Evolutionary conservation across 495 filamentous ascomycete species (phyloP).

Genomic region (Friedmanniomyces endolithicus): DNA sequence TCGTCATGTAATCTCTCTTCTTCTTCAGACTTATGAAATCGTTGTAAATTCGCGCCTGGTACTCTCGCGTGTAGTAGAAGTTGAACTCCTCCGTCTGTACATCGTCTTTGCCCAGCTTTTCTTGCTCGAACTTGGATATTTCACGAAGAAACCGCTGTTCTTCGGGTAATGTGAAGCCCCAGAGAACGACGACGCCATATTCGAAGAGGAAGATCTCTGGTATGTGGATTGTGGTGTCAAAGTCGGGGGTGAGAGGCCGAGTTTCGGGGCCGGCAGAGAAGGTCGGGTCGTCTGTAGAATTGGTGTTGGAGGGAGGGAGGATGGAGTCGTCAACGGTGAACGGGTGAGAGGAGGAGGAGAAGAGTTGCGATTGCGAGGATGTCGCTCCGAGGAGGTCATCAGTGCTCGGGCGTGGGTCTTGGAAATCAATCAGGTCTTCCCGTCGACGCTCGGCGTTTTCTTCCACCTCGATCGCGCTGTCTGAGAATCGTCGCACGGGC

Average conservation of each 20-base stretch:
- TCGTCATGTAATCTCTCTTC: slow-evolving; percentile 93
- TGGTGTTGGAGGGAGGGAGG: not conserved
- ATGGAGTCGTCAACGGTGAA: not conserved
- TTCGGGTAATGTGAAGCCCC: slow-evolving; percentile 82
- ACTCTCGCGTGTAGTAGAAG: slow-evolving; percentile 95
- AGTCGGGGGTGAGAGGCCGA: slow-evolving; percentile 31
- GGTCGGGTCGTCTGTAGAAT: not conserved
- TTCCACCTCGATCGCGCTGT: slow-evolving; percentile 32
- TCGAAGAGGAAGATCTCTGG: slow-evolving; percentile 93
- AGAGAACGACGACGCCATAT: slow-evolving; percentile 99
- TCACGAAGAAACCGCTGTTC: slow-evolving; percentile 85
- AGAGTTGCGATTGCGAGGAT: not conserved
- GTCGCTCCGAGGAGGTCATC: not conserved
- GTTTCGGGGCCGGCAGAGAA: not conserved
- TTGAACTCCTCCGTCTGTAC: slow-evolving; percentile 96
- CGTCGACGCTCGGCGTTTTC: slow-evolving; percentile 26
- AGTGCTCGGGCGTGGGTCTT: not conserved
- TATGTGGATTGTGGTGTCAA: slow-evolving; percentile 71
- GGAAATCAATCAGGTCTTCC: slow-evolving; percentile 35
- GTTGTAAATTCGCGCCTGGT: slow-evolving; percentile 97
- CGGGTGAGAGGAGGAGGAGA: not conserved
- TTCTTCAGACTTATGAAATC: slow-evolving; percentile 92
- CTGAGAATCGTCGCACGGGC: slow-evolving; percentile 29
- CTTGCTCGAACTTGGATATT: slow-evolving; percentile 85
- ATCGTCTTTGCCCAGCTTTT: slow-evolving; percentile 76